A percentile compares a stretch with the other conserved stretches of the same genome.
Conservation (phyloP, 371 early-diverging fungal species). For the Circinella minor region DNA sequence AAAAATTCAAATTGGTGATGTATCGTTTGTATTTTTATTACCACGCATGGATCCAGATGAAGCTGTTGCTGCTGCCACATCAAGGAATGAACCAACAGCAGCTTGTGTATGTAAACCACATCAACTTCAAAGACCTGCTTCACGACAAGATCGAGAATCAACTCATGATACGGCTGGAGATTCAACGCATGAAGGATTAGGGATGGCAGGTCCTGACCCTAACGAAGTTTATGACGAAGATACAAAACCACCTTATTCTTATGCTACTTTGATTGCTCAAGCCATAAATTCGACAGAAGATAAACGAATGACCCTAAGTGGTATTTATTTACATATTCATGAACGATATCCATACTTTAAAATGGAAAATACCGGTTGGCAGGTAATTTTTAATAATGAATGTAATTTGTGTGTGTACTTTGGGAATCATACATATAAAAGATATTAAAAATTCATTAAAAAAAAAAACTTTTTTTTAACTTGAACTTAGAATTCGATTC, state of each 20-base stretch:
- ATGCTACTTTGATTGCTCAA: constrained; percentile 85
- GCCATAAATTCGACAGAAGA: constrained; percentile 78
- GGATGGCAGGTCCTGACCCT: neutral
- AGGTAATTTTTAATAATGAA: constrained; percentile 46
- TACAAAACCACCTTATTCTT: constrained; percentile 82
- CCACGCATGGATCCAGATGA: constrained; percentile 59
- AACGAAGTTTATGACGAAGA: constrained; percentile 12
- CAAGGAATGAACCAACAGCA: constrained; percentile 24
- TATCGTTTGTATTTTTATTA: constrained; percentile 76
- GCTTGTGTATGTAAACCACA: constrained; percentile 41
- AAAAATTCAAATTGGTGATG: constrained; percentile 81
- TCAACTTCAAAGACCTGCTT: constrained; percentile 33
- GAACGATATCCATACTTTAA: constrained; percentile 74
- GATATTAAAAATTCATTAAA: too few species aligned
- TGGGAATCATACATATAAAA: too few species aligned
- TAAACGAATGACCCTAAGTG: constrained; percentile 80
- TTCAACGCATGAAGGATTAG: neutral
- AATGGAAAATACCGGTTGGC: constrained; percentile 79
- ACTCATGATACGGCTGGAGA: neutral
- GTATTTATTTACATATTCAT: constrained; percentile 88
- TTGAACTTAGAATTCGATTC: constrained; percentile 85
- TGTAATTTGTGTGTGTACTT: neutral
- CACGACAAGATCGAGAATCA: constrained; percentile 4
- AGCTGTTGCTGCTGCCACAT: constrained; percentile 15
- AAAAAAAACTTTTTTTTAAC: too few species aligned